phyloP scores from a whole-genome alignment of 441 rosid genomes.

The Geranium incanum region DNA sequence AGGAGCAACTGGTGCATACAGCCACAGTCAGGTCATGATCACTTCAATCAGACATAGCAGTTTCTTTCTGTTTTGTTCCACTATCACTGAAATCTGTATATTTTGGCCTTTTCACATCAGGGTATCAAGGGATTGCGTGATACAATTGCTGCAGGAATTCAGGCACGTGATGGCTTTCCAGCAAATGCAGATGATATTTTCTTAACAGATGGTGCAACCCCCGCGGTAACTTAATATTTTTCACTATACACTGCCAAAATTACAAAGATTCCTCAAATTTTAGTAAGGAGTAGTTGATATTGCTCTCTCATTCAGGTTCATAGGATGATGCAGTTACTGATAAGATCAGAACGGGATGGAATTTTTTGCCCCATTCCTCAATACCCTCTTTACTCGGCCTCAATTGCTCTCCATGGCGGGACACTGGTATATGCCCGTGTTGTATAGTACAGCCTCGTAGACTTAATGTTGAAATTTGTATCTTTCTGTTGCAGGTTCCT shows the following conservation, averaged over 20 bases:
- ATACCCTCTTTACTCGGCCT: conserved; percentile 91
- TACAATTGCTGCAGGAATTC: conserved; percentile 80
- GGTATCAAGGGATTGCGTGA: conserved; percentile 93
- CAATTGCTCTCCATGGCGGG: conserved; percentile 93
- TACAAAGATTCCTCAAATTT: no score
- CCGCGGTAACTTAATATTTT: conserved; percentile 38
- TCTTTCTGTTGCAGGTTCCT: conserved; percentile 50
- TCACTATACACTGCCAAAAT: no score
- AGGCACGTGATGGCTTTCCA: conserved; percentile 89
- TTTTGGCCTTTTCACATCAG: conserved; percentile 31
- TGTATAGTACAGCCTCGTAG: background rate
- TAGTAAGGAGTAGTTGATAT: no score
- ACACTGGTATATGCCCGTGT: conserved; percentile 39
- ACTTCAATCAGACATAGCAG: background rate
- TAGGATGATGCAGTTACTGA: conserved; percentile 87
- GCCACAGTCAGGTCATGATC: conserved; percentile 80
- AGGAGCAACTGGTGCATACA: conserved; percentile 92
- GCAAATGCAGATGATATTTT: conserved; percentile 78
- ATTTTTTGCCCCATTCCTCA: conserved; percentile 96
- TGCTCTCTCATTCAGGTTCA: conserved; percentile 23
- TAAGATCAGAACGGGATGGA: conserved; percentile 77
- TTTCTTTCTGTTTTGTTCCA: conserved; percentile 1
- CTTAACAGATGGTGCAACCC: conserved; percentile 97
- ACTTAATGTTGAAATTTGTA: background rate
- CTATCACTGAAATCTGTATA: background rate